A percentile compares a stretch with the other conserved stretches of the same genome.
Evolutionary conservation across 1,284 basidiomycete species (phyloP).

Genomic region (Irpex sp.): DNA sequence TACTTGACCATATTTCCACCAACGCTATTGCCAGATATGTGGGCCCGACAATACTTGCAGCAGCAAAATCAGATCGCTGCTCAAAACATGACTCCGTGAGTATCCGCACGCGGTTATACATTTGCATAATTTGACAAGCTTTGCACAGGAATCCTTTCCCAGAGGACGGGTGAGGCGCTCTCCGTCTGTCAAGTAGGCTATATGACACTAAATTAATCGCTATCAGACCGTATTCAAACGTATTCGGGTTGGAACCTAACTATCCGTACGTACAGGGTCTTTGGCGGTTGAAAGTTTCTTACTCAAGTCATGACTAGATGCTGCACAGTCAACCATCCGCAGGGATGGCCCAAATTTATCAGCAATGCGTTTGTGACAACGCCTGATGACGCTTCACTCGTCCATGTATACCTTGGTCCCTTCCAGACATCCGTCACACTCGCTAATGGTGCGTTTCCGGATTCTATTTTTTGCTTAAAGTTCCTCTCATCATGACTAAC

Average conservation of each 20-base stretch:
- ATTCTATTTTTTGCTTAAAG: neutral
- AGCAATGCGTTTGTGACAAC: constrained; percentile 54
- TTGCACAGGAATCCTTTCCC: constrained; percentile 49
- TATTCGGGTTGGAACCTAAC: constrained; percentile 41
- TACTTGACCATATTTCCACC: no score
- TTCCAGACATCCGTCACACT: constrained; percentile 43
- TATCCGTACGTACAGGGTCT: constrained; percentile 24
- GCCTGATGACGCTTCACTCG: constrained; percentile 44
- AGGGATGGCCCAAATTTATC: constrained; percentile 61
- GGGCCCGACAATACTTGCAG: constrained; percentile 58
- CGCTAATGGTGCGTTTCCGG: constrained; percentile 31
- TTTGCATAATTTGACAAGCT: neutral
- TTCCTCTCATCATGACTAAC: neutral
- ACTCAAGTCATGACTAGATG: constrained; percentile 31
- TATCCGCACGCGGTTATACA: neutral
- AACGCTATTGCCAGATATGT: constrained; percentile 40
- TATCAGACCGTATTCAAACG: constrained; percentile 49
- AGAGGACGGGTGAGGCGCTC: constrained; percentile 39
- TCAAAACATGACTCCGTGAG: constrained; percentile 55
- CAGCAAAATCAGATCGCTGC: constrained; percentile 59
- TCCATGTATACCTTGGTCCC: constrained; percentile 56
- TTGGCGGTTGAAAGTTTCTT: neutral
- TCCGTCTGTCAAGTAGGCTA: neutral
- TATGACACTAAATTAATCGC: neutral
- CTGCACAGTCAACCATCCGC: constrained; percentile 60